Evolutionary conservation across 768 basidiomycete genomes (phyloP).

Genomic region (Lentinula edodes): DNA sequence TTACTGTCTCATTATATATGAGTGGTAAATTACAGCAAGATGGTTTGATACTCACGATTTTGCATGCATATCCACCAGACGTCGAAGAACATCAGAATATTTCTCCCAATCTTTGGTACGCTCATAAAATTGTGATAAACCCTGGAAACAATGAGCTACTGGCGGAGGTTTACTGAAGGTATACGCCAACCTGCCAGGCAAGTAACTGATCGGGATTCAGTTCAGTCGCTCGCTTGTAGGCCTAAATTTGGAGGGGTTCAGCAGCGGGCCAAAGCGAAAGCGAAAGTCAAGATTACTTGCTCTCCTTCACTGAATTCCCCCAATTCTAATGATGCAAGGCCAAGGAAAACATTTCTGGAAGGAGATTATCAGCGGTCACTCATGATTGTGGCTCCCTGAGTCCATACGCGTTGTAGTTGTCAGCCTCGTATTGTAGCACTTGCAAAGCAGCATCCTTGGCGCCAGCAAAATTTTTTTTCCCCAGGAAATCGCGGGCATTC

Average conservation of each 20-base stretch:
- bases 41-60: constrained; percentile 41
- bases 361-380: not conserved
- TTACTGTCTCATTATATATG: constrained; percentile 33
- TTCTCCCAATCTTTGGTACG: constrained; percentile 52
- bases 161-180: constrained; percentile 12
- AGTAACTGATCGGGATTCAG: constrained; percentile 64
- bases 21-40: not conserved
- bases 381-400: not conserved
- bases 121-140: constrained; percentile 70
- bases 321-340: constrained; percentile 72
- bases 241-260: constrained; percentile 32
- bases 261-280: not conserved
- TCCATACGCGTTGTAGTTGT: constrained; percentile 85
- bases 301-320: constrained; percentile 71
- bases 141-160: constrained; percentile 35
- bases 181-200: constrained; percentile 72
- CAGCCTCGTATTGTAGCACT: constrained; percentile 69
- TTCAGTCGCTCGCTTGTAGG: constrained; percentile 72
- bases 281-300: constrained; percentile 51
- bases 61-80: constrained; percentile 52
- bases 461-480: constrained; percentile 64
- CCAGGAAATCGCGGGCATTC: constrained; percentile 66
- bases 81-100: constrained; percentile 45
- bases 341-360: constrained; percentile 78
- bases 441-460: constrained; percentile 65